A percentile compares a stretch with the other conserved stretches of the same genome.
These are phyloP conservation scores for Fusarium sp. DNA, from an alignment of 2,329 filamentous ascomycete species.

Conservation along the genomic window DNA sequence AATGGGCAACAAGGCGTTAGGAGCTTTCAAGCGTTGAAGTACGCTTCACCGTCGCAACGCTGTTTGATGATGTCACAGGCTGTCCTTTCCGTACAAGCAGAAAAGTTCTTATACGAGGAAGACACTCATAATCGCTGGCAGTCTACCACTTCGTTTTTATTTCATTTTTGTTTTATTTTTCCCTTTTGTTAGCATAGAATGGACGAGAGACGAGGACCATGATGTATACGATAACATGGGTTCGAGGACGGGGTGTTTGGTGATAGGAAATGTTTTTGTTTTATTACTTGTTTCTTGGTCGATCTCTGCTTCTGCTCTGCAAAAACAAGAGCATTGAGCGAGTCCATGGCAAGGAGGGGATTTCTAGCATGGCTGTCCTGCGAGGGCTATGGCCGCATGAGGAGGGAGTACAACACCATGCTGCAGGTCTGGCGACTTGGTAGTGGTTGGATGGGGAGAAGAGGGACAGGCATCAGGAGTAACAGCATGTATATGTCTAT, in stretches of 20 bases:
- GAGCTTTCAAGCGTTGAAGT: constrained; percentile 9
- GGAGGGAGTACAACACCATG: neutral
- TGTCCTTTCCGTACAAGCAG: neutral
- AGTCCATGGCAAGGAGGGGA: neutral
- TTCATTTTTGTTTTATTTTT: neutral
- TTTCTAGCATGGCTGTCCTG: neutral
- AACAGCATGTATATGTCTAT: constrained; percentile 9
- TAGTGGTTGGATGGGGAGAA: neutral
- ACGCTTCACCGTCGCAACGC: neutral
- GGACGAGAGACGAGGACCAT: constrained; percentile 24
- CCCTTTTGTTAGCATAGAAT: constrained; percentile 12
- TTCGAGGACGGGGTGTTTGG: constrained; percentile 25
- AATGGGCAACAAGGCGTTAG: constrained; percentile 31
- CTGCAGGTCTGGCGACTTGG: neutral
- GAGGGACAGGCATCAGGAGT: neutral
- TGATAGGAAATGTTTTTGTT: neutral
- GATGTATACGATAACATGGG: constrained; percentile 37
- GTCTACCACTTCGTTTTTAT: neutral
- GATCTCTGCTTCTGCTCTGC: neutral
- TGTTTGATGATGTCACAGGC: neutral
- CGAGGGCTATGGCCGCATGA: neutral
- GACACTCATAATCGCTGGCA: constrained; percentile 2
- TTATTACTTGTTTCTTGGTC: neutral
- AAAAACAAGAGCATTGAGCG: neutral
- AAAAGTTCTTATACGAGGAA: neutral